Percentiles rank a stretch among this genome's conserved stretches.
Evolutionary conservation across 164 flowering plant genomes (phyloP).

Genomic region (Aristolochia fimbriata): DNA sequence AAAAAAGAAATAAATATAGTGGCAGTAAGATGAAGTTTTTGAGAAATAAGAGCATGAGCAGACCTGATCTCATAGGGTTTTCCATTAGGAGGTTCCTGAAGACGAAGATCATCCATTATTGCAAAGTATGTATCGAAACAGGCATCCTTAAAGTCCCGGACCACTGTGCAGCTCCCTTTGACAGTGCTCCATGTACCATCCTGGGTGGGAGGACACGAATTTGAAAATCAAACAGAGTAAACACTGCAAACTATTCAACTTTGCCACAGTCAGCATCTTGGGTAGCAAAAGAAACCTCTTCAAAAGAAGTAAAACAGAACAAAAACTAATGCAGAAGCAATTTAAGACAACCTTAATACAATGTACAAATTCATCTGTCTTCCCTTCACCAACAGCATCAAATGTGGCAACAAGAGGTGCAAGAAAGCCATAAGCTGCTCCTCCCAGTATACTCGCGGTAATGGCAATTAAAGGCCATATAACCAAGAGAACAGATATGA

Average conservation of each 20-base stretch:
- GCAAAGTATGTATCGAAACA: conserved; percentile 66
- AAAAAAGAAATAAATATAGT: no score
- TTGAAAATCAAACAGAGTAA: no score
- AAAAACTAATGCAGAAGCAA: background rate
- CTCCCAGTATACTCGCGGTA: conserved; percentile 49
- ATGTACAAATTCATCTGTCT: conserved; percentile 42
- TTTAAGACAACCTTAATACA: conserved; percentile 45
- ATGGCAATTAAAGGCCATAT: conserved; percentile 70
- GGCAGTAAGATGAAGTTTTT: background rate
- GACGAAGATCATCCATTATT: conserved; percentile 53
- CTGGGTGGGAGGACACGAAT: conserved; percentile 24
- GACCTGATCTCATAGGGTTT: conserved; percentile 73
- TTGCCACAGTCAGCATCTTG: no score
- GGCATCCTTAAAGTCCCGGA: conserved; percentile 65
- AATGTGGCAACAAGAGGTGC: conserved; percentile 73
- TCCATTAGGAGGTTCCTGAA: conserved; percentile 32
- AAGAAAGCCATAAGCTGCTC: conserved; percentile 61
- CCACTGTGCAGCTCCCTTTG: conserved; percentile 42
- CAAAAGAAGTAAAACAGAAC: background rate
- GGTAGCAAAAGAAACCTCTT: background rate
- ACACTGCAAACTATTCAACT: no score
- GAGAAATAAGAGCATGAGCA: background rate
- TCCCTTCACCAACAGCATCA: conserved; percentile 83
- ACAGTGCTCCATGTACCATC: conserved; percentile 80
- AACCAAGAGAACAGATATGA: conserved; percentile 31